Evolutionary conservation across 345 rosid genomes (phyloP), one percentile per base, ranked within the genome.

Genomic region (Eucalyptus globulus): DNA sequence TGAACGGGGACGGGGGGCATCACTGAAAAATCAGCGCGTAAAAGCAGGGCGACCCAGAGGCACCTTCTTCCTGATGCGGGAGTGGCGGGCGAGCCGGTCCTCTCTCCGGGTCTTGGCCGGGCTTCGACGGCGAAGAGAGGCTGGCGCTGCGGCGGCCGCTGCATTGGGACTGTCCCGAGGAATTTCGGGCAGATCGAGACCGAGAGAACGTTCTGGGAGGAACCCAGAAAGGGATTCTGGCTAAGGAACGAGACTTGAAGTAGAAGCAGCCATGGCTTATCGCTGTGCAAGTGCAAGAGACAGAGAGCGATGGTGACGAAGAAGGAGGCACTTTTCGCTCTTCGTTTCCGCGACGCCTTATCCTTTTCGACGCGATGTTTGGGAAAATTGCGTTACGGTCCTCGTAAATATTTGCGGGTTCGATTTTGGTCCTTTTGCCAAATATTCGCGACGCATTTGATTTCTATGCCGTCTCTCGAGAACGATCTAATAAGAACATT

Each of bases 1-100:
- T 76, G 85, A 76, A 76, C 47, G 0, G 85, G 0, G 29, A 76
- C 16, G 44, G 27, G 27, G 27, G 15, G 85, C 85, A 40, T 22
- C 85, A 9, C 11, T 17, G 22, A 6, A 53, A 69, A 51, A 49
- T 1, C 14, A 34, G 17, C 11, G 27, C 53, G 43, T 12, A 34
- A 67, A 88, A 37, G 5, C 4, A 24, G 27, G 54, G 62, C 29
- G 67, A 11, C 4, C 10, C 5, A 29, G 21, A 72, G 67, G n/a
- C 27, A 97, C 99, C 98, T 98, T 98, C 96, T 98, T 98, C 88
- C 99, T 94, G 93, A 98, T 89, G 49, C 98, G 99, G 88, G 92
- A 44, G 90, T 98, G 99, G 88, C 99, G 98, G 81, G 99, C 99
- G 37, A 91, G 91, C 89, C 99, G 89, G 93, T 98, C 94, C 58